Conservation (phyloP, 768 basidiomycete genomes). For the Amanita exitialis region DNA sequence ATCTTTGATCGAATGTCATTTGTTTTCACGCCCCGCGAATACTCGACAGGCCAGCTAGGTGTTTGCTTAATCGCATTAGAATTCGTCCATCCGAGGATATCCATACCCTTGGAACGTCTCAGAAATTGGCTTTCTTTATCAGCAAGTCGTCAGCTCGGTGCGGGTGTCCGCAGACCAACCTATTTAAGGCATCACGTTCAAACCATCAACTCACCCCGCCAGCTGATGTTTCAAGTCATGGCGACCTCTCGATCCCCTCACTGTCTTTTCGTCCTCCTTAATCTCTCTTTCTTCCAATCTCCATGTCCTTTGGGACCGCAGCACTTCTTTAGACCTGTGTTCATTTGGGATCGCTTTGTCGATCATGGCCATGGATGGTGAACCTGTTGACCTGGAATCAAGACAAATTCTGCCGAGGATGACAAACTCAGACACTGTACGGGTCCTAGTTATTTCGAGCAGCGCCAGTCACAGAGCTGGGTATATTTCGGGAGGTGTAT, state of each 20-base stretch:
- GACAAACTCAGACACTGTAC: background rate
- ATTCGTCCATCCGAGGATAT: background rate
- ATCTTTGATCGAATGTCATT: background rate
- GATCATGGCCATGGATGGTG: background rate
- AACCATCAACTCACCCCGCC: too few relatives aligned
- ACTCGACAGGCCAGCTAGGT: too few relatives aligned
- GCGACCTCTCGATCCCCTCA: background rate
- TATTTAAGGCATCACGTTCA: too few relatives aligned
- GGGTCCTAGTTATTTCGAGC: background rate
- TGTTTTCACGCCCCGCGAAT: background rate
- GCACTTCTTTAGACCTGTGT: background rate
- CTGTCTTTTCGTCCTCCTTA: background rate
- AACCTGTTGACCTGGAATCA: background rate
- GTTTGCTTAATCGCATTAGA: background rate
- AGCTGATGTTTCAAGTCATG: background rate
- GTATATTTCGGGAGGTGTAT: background rate
- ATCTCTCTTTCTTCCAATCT: background rate
- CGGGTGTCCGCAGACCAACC: too few relatives aligned
- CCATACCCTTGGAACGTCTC: background rate
- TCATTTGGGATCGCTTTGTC: background rate
- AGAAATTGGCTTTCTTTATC: background rate
- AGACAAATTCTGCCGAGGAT: background rate
- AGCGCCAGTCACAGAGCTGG: background rate
- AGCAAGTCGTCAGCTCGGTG: too few relatives aligned
- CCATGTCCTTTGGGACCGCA: background rate